Percentiles rank a stretch among this genome's conserved stretches.
These are phyloP conservation scores for Russula ochroleuca DNA, from an alignment of 768 basidiomycete species.

Conservation along the genomic window DNA sequence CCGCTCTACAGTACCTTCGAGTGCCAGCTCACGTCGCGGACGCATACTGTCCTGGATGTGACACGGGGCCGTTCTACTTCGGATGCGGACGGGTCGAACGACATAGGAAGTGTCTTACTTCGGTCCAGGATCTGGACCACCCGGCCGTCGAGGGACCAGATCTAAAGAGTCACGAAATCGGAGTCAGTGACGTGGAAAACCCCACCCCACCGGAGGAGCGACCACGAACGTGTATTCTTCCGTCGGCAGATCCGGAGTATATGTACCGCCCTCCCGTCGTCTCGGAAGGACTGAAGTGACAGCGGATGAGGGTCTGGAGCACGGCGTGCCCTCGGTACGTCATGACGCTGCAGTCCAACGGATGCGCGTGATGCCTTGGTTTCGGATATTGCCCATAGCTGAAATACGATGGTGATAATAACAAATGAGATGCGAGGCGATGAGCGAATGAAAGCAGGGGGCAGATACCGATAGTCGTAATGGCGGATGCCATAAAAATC, in stretches of 20 bases:
- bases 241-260: conserved; percentile 89
- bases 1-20: conserved; percentile 49
- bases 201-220: neutral
- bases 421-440: conserved; percentile 6
- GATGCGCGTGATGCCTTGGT: conserved; percentile 62
- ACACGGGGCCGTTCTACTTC: conserved; percentile 38
- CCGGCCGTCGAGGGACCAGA: conserved; percentile 92
- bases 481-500: conserved; percentile 51
- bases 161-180: conserved; percentile 44
- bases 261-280: conserved; percentile 92
- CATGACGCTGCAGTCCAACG: conserved; percentile 91
- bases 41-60: conserved; percentile 46
- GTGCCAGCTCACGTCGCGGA: conserved; percentile 96
- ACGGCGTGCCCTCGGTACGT: conserved; percentile 91
- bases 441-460: neutral
- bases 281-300: conserved; percentile 91
- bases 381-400: conserved; percentile 66
- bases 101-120: conserved; percentile 62
- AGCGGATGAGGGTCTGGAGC: conserved; percentile 87
- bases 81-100: conserved; percentile 64
- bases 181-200: neutral
- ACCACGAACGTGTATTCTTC: conserved; percentile 67
- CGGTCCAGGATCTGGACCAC: conserved; percentile 83
- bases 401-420: neutral
- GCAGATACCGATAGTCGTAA: conserved; percentile 84